These are phyloP conservation scores for Suillus alpinus DNA, from an alignment of 768 basidiomycete genomes.

Conservation along the genomic window DNA sequence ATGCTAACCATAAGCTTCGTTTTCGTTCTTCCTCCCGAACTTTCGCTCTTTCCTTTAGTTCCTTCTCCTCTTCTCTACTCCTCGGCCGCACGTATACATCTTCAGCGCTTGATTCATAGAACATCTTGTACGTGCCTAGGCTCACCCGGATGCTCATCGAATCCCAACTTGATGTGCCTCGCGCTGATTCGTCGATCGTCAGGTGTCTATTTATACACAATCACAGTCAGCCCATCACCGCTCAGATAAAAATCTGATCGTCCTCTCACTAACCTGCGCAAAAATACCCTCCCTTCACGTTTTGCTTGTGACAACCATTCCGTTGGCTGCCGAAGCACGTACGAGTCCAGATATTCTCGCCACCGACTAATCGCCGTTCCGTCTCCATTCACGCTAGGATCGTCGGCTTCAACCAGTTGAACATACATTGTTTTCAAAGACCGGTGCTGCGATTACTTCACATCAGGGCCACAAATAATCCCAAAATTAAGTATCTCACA, in stretches of 20 bases:
- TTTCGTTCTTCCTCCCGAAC: slow-evolving; percentile 56
- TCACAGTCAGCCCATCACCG: slow-evolving; percentile 23
- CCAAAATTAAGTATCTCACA: slow-evolving; percentile 25
- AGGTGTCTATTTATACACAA: slow-evolving; percentile 50
- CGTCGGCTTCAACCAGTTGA: slow-evolving; percentile 57
- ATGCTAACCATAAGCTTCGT: slow-evolving; percentile 36
- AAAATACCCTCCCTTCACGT: slow-evolving; percentile 43
- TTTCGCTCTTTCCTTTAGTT: slow-evolving; percentile 37
- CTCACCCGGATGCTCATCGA: slow-evolving; percentile 49
- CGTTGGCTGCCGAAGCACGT: slow-evolving; percentile 65
- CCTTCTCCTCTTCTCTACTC: slow-evolving; percentile 31
- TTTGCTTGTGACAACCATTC: slow-evolving; percentile 58
- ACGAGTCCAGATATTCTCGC: slow-evolving; percentile 73
- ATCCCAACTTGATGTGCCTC: slow-evolving; percentile 13
- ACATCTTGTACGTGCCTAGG: slow-evolving; percentile 60
- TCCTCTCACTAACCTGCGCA: slow-evolving; percentile 51
- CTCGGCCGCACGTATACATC: slow-evolving; percentile 46
- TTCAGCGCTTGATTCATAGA: slow-evolving; percentile 67
- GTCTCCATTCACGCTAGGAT: slow-evolving; percentile 62
- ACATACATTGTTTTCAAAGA: slow-evolving; percentile 56
- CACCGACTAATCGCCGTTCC: slow-evolving; percentile 54
- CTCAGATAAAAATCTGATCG: slow-evolving; percentile 10
- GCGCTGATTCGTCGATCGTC: slow-evolving; percentile 31
- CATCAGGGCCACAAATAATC: slow-evolving; percentile 2
- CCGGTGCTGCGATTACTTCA: slow-evolving; percentile 42